A percentile compares a stretch with the other conserved stretches of the same genome.
Conservation (phyloP, 139 green algal genomes). For the Closterium sp. region DNA sequence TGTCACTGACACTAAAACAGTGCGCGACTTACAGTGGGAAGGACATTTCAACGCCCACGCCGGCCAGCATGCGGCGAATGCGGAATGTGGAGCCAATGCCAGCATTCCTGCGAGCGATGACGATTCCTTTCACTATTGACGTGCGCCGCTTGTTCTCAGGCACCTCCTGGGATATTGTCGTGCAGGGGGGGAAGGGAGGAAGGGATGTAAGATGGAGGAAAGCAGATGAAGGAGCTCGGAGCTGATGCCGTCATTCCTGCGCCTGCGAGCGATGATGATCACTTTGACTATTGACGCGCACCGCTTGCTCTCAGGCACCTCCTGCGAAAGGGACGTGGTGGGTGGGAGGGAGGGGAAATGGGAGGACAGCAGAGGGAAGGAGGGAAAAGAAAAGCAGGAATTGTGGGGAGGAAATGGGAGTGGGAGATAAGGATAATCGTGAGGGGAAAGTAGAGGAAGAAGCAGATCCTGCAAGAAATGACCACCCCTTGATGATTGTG, state of each 20-base stretch:
- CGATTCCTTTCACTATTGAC: conserved; percentile 20
- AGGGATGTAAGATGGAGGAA: too few species aligned
- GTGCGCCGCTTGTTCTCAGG: conserved; percentile 44
- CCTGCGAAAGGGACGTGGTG: background rate
- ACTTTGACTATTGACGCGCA: background rate
- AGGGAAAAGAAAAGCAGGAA: too few species aligned
- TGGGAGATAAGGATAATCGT: too few species aligned
- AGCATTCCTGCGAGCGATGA: conserved; percentile 36
- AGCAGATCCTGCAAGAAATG: too few species aligned
- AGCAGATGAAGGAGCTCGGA: background rate
- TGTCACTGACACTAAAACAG: background rate
- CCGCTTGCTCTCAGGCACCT: conserved; percentile 44
- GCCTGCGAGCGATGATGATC: background rate
- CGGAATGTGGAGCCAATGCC: conserved; percentile 40
- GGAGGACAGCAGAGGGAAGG: too few species aligned
- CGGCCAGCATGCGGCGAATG: conserved; percentile 33
- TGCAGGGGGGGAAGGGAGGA: too few species aligned
- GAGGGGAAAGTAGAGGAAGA: too few species aligned
- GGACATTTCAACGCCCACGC: conserved; percentile 35
- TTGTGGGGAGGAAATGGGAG: too few species aligned
- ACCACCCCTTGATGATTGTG: too few species aligned
- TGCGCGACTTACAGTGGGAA: conserved; percentile 33
- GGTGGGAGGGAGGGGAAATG: too few species aligned
- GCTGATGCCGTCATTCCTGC: background rate
- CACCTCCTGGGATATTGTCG: conserved; percentile 4